Evolutionary conservation across 2,329 filamentous ascomycete genomes (phyloP).

Genomic region (Colletotrichum tropicicola): DNA sequence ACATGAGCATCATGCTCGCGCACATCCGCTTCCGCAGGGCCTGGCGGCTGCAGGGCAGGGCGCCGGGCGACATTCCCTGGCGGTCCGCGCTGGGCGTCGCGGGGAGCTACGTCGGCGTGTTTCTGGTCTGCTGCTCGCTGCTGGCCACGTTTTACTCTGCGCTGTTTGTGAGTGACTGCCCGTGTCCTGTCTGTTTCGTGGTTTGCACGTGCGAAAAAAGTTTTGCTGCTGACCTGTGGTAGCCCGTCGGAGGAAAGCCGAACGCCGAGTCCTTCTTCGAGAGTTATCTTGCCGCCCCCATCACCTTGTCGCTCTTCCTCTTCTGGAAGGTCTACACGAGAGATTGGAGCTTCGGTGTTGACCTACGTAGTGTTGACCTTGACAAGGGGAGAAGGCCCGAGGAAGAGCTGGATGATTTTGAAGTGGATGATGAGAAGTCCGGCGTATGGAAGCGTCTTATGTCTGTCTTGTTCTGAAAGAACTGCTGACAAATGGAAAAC

Average conservation of each 20-base stretch:
- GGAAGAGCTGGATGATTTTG: neutral
- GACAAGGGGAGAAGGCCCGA: neutral
- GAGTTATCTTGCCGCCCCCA: slow-evolving; percentile 74
- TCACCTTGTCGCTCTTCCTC: slow-evolving; percentile 47
- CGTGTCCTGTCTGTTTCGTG: no score
- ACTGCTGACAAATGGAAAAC: no score
- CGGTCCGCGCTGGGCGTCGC: slow-evolving; percentile 78
- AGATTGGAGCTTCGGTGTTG: neutral
- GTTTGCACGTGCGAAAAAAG: slow-evolving; percentile 75
- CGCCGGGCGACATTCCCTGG: slow-evolving; percentile 81
- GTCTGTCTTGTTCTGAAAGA: neutral
- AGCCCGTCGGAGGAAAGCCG: slow-evolving; percentile 47
- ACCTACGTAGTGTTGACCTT: neutral
- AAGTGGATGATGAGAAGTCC: neutral
- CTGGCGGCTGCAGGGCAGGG: slow-evolving; percentile 75
- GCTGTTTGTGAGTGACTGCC: neutral
- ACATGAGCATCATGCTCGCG: neutral
- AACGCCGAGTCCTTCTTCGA: slow-evolving; percentile 76
- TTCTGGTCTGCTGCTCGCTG: slow-evolving; percentile 79
- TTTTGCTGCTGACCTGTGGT: slow-evolving; percentile 53
- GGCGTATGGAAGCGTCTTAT: neutral
- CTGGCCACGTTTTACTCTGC: slow-evolving; percentile 76
- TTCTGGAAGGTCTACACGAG: neutral
- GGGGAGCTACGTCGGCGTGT: slow-evolving; percentile 83
- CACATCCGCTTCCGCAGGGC: slow-evolving; percentile 90